phyloP scores from a whole-genome alignment of 2,329 filamentous ascomycete genomes.

The Colletotrichum siamense region DNA sequence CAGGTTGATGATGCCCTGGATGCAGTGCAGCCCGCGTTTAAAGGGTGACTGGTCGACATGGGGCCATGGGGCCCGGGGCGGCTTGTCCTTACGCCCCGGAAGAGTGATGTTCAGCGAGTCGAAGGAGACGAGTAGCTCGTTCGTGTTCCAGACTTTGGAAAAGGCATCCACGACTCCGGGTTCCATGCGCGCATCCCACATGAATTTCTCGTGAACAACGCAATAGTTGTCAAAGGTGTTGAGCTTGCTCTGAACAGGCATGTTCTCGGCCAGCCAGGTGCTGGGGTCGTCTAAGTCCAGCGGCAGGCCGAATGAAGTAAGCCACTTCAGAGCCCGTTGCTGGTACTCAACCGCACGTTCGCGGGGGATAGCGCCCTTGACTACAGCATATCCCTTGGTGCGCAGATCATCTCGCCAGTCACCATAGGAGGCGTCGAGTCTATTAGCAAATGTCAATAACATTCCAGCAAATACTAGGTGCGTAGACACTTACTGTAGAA shows the following conservation, averaged over 20 bases:
- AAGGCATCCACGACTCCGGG: constrained; percentile 44
- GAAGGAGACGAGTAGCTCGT: constrained; percentile 29
- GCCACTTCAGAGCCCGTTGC: constrained; percentile 44
- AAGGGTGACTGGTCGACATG: constrained; percentile 45
- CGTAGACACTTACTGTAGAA: not conserved
- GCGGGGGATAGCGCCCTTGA: constrained; percentile 41
- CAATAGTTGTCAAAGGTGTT: constrained; percentile 42
- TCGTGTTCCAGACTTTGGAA: constrained; percentile 41
- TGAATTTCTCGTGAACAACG: constrained; percentile 44
- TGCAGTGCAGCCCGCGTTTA: constrained; percentile 34
- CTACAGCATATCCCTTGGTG: constrained; percentile 41
- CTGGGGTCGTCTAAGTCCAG: constrained; percentile 31
- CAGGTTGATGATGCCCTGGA: constrained; percentile 50
- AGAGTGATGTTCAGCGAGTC: constrained; percentile 45
- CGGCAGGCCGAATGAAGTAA: constrained; percentile 38
- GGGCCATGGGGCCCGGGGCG: constrained; percentile 47
- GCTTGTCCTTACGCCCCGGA: constrained; percentile 26
- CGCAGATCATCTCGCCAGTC: constrained; percentile 49
- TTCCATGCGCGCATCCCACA: constrained; percentile 48
- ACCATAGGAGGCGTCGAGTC: not conserved
- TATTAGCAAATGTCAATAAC: not conserved
- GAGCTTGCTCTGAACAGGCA: constrained; percentile 41
- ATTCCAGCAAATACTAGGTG: not conserved
- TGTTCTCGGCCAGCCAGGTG: constrained; percentile 45
- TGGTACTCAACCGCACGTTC: constrained; percentile 43